Evolutionary conservation across 768 basidiomycete genomes (phyloP).

Genomic region (Boletus vinaceobasis): DNA sequence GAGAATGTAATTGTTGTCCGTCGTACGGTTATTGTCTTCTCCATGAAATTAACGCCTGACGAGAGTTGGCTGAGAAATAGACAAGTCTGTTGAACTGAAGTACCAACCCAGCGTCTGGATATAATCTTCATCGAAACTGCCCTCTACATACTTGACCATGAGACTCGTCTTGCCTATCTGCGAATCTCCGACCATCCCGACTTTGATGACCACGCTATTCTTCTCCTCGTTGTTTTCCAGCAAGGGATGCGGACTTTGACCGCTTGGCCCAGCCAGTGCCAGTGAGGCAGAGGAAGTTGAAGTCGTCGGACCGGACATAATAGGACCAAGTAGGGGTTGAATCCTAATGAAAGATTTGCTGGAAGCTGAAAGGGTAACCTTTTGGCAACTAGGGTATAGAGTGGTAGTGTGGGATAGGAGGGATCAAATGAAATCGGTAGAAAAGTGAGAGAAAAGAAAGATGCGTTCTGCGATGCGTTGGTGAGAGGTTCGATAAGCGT

Average conservation of each 20-base stretch:
- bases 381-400: constrained; percentile 25
- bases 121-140: constrained; percentile 98
- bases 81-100: neutral
- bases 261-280: constrained; percentile 45
- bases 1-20: constrained; percentile 99
- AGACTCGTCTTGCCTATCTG: constrained; percentile 99
- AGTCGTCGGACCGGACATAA: constrained; percentile 51
- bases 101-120: constrained; percentile 94
- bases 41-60: constrained; percentile 97
- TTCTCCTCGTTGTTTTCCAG: constrained; percentile 69
- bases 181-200: constrained; percentile 99
- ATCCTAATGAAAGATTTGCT: constrained; percentile 20
- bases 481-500: constrained; percentile 34
- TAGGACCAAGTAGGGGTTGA: constrained; percentile 12
- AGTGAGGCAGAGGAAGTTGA: constrained; percentile 40
- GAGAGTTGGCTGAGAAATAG: constrained; percentile 8
- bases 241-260: constrained; percentile 47
- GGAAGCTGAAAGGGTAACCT: constrained; percentile 15
- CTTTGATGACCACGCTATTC: constrained; percentile 94
- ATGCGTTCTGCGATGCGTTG: constrained; percentile 34
- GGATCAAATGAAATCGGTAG: constrained; percentile 29
- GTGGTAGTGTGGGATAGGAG: constrained; percentile 23
- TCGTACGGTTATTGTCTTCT: constrained; percentile 98
- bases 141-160: constrained; percentile 99
- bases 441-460: constrained; percentile 37